A percentile compares a stretch with the other conserved stretches of the same genome.
Evolutionary conservation across 805 yeast genomes (phyloP).

Genomic region (Monosporozyma yasuniensis): DNA sequence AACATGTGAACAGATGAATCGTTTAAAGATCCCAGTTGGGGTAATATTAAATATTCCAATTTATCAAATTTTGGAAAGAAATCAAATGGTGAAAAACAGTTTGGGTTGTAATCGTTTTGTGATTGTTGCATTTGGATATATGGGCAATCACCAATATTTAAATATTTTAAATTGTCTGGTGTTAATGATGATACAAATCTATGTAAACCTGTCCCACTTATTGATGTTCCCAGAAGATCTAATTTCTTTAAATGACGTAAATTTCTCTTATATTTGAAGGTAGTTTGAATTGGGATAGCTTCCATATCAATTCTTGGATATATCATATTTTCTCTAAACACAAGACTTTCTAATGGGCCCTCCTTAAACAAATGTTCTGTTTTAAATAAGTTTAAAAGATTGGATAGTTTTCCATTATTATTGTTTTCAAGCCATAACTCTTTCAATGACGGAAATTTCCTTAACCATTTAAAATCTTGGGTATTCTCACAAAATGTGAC

Average conservation of each 20-base stretch:
- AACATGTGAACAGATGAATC: constrained; percentile 14
- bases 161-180: constrained; percentile 6
- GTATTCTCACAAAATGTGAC: constrained; percentile 9
- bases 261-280: constrained; percentile 7
- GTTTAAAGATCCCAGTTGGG: constrained; percentile 20
- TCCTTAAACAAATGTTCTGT: constrained; percentile 11
- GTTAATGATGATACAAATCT: constrained; percentile 11
- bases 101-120: background rate
- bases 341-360: constrained; percentile 13
- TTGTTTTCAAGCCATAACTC: constrained; percentile 28
- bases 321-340: constrained; percentile 22
- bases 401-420: constrained; percentile 12
- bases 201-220: constrained; percentile 19
- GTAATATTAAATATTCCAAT: constrained; percentile 18
- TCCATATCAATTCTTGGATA: constrained; percentile 10
- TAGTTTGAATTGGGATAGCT: constrained; percentile 3
- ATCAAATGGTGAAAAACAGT: constrained; percentile 7
- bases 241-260: constrained; percentile 11
- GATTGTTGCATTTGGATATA: constrained; percentile 7
- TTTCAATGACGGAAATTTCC: constrained; percentile 12
- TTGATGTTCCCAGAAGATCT: constrained; percentile 27
- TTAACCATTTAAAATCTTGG: constrained; percentile 17
- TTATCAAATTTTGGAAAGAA: constrained; percentile 11
- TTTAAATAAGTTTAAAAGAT: constrained; percentile 13
- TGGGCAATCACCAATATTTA: constrained; percentile 28